Evolutionary conservation across 2,329 filamentous ascomycete species (phyloP), one percentile per base, ranked within the genome.

Genomic region (Nigrospora osmanthi): DNA sequence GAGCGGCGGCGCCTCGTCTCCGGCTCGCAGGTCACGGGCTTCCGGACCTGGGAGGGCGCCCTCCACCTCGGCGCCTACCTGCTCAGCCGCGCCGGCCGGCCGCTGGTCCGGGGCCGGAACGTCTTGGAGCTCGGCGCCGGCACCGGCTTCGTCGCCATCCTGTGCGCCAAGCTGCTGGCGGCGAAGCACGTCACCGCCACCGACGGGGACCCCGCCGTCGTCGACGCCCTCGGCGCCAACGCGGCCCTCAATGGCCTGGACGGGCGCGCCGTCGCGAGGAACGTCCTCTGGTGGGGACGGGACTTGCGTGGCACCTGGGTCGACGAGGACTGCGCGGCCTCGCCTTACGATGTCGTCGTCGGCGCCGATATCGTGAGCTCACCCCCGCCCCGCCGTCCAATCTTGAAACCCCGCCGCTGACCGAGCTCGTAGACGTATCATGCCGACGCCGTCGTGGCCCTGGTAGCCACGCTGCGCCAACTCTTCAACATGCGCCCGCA

Each of bases 11-110:
- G 75, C 58, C 56, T 80, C 16, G 68, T 80, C 40, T 72, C 70
- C 12, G 72, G 76, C 5, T 76, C 75, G 6, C 75, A 77, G 11
- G 83, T 77, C 2, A 85, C 82, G 0, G 83, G 83, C 0, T 76
- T 81, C 40, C 73, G 82, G 34, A 87, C 83, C 3, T 86, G 83
- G 83, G 82, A 85, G 62, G 82, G 79, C 5, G 78, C 81, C 7
- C 64, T 86, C 4, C 76, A 83, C 52, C 71, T 86, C 2, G 81
- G 72, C 11, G 71, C 75, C 3, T 85, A 78, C 55, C 68, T 86
- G 3, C 61, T 72, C 13, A 69, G 59, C 6, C 54, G 63, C 5
- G 40, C 55, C 11, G 76, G 76, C n/a, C 63, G 60, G 36, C 49
- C 57, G 2, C 55, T 73, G 4, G 60, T 85, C 15, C 54, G 56